Evolutionary conservation across 2,329 filamentous ascomycete species (phyloP), one percentile per base, ranked within the genome.

Genomic region (Aureobasidium sp.): DNA sequence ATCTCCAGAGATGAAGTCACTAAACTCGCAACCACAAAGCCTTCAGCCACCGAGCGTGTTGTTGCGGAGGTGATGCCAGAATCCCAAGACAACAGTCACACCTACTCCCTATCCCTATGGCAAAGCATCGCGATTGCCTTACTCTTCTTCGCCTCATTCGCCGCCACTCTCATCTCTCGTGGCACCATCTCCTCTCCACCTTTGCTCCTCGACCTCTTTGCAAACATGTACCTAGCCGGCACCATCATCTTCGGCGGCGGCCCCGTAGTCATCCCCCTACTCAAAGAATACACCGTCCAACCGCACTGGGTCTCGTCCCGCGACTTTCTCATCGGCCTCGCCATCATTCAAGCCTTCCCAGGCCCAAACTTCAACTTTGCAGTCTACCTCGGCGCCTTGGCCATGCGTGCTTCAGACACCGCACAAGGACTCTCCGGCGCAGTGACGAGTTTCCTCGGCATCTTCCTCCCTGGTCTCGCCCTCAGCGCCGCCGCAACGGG

Each of bases 151-250:
- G 60, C 79, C 17, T 45, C 53, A 1, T 89, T 90, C 65, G 74
- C 83, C 53, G 67, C 75, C 1, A 70, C 88, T 25, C 81, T 89
- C 70, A 76, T 82, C 17, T 39, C 79, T 70, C 72, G 78, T 68
- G 64, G 73, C 74, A 52, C 74, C 2, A 53, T 80, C 12, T 63
- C 72, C 0, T 45, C 69, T 11, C 73, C 73, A 0, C 77, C 83
- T 0, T 73, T 84, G 0, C 72, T 80, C 0, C 84, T 84, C 66
- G 77, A 81, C 52, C 79, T 91, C 27, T 90, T 91, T 67, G 79
- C 86, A 5, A 90, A 89, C 71, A 82, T 91, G 74, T 90, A 87
- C 68, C 83, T 90, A 0, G 88, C 87, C 0, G 88, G 87, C 0
- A 90, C 87, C 1, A 77, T 79, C 63, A 78, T 79, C 63, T 78